These are phyloP conservation scores for Epichloe sylvatica DNA, from an alignment of 2,329 filamentous ascomycete genomes.

Conservation along the genomic window DNA sequence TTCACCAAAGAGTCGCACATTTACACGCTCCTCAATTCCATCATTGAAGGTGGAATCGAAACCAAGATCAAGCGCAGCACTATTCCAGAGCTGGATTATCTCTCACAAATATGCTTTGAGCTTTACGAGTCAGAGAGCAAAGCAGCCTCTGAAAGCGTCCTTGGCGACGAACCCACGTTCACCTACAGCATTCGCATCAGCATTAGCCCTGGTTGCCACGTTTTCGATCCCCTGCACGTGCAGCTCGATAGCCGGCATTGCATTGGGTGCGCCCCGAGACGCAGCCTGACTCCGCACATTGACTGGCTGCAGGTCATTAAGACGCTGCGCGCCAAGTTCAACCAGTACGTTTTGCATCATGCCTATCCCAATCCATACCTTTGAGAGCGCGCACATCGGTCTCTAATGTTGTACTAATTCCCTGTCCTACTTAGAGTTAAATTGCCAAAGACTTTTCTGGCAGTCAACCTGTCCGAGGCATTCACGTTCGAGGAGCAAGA, in stretches of 20 bases:
- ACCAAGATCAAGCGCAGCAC: slow-evolving; percentile 93
- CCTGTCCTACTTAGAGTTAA: slow-evolving; percentile 37
- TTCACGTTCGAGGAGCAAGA: slow-evolving; percentile 46
- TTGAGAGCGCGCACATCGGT: neutral
- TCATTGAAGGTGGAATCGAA: slow-evolving; percentile 88
- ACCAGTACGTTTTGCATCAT: slow-evolving; percentile 50
- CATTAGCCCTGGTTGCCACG: slow-evolving; percentile 89
- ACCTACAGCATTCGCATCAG: slow-evolving; percentile 95
- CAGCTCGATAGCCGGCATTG: slow-evolving; percentile 93
- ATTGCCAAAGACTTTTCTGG: slow-evolving; percentile 50
- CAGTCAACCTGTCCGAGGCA: slow-evolving; percentile 49
- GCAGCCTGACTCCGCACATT: slow-evolving; percentile 77
- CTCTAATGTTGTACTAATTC: neutral
- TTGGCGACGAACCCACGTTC: slow-evolving; percentile 53
- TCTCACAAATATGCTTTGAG: slow-evolving; percentile 96
- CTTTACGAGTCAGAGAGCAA: slow-evolving; percentile 88
- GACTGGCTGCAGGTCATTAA: slow-evolving; percentile 98
- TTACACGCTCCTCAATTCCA: slow-evolving; percentile 94
- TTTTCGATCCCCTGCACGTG: slow-evolving; percentile 90
- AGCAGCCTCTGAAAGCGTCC: slow-evolving; percentile 24
- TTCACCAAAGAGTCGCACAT: slow-evolving; percentile 99
- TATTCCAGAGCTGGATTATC: slow-evolving; percentile 93
- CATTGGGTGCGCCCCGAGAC: slow-evolving; percentile 82
- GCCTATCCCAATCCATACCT: slow-evolving; percentile 5
- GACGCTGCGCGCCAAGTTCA: slow-evolving; percentile 85